Conservation (phyloP, 257 asterid genomes). For the Plectranthus barbatus region DNA sequence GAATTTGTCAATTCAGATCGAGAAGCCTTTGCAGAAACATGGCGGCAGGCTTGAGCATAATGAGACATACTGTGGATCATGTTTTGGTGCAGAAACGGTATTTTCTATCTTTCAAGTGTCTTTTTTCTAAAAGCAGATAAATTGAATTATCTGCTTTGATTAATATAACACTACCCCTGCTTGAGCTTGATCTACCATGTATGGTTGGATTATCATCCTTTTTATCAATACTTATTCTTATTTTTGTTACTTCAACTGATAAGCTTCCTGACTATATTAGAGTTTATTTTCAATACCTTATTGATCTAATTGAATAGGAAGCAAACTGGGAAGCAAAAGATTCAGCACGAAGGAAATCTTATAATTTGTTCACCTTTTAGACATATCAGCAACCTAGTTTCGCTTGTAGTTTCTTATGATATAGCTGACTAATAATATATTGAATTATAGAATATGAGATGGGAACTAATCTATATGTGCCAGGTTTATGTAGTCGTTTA, state of each 20-base stretch:
- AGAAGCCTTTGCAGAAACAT: slow-evolving; percentile 91
- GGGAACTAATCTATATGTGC: neutral
- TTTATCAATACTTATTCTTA: neutral
- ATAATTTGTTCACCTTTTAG: neutral
- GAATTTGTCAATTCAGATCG: slow-evolving; percentile 50
- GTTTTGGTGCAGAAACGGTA: slow-evolving; percentile 98
- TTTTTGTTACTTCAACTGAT: neutral
- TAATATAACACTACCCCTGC: neutral
- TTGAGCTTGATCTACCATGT: neutral
- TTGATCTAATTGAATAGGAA: neutral
- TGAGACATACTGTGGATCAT: slow-evolving; percentile 94
- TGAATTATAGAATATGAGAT: neutral
- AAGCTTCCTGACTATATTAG: neutral
- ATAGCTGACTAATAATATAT: neutral
- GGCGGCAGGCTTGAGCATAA: slow-evolving; percentile 96
- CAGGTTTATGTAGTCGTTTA: neutral
- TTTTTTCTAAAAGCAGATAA: neutral
- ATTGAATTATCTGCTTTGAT: slow-evolving; percentile 4
- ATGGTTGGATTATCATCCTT: neutral
- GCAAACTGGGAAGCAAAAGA: neutral
- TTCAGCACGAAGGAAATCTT: neutral
- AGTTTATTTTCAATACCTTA: neutral
- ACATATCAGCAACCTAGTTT: neutral
- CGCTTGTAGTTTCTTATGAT: neutral
- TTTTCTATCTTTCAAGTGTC: slow-evolving; percentile 8